Conservation (phyloP, 1,139 yeast species). For the Kodamaea sp. region DNA sequence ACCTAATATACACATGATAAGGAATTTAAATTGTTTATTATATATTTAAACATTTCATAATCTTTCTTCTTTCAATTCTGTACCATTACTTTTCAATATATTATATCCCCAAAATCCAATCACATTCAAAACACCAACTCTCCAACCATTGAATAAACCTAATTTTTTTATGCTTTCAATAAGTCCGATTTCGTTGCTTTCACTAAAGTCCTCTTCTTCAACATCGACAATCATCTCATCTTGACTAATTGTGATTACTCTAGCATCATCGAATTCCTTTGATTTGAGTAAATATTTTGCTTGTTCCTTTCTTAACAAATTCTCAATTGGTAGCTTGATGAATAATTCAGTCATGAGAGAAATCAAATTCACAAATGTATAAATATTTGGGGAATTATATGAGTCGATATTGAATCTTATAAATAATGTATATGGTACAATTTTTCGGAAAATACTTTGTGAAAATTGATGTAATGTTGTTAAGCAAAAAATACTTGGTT, state of each 20-base stretch:
- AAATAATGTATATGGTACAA: conserved; percentile 71
- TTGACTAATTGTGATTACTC: conserved; percentile 40
- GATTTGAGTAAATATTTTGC: conserved; percentile 54
- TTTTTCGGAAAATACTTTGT: conserved; percentile 57
- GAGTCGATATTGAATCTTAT: conserved; percentile 66
- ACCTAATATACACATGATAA: too few relatives aligned
- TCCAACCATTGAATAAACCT: conserved; percentile 84
- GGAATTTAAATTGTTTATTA: too few relatives aligned
- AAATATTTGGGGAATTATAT: conserved; percentile 59
- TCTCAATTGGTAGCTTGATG: conserved; percentile 82
- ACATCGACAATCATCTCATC: conserved; percentile 51
- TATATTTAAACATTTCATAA: conserved; percentile 14
- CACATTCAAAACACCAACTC: conserved; percentile 74
- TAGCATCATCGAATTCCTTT: conserved; percentile 31
- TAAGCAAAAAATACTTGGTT: conserved; percentile 45
- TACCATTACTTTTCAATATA: conserved; percentile 52
- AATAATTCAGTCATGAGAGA: conserved; percentile 65
- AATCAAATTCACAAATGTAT: conserved; percentile 49
- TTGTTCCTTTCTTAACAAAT: conserved; percentile 80
- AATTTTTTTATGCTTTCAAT: conserved; percentile 21
- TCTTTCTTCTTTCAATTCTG: conserved; percentile 42
- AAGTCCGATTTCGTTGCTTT: conserved; percentile 4
- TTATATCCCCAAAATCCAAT: conserved; percentile 83
- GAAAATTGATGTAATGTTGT: conserved; percentile 63
- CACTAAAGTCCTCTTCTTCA: conserved; percentile 8